A percentile compares a stretch with the other conserved stretches of the same genome.
phyloP scores from a whole-genome alignment of 2,329 filamentous ascomycete species.

The Colletotrichum spaethianum region DNA sequence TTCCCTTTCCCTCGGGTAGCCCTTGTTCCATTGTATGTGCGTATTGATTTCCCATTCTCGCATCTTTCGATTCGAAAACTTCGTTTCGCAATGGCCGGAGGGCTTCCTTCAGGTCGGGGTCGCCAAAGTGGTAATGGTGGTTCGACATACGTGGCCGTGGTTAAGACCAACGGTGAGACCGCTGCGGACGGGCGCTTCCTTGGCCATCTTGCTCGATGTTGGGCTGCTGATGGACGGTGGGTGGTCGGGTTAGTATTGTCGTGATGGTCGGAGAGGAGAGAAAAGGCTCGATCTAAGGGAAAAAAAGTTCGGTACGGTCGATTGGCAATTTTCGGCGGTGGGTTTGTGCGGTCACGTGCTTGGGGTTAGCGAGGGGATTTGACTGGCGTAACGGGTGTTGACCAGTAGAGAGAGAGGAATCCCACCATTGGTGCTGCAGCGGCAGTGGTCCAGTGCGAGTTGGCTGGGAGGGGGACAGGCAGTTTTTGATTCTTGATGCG shows the following conservation, averaged over 20 bases:
- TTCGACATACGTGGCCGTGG: conserved; percentile 74
- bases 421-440: not conserved
- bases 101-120: conserved; percentile 28
- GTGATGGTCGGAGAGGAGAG: conserved; percentile 47
- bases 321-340: conserved; percentile 31
- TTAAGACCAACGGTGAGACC: conserved; percentile 75
- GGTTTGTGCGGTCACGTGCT: conserved; percentile 48
- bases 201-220: conserved; percentile 66
- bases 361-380: conserved; percentile 43
- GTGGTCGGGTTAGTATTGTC: conserved; percentile 46
- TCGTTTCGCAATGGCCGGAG: conserved; percentile 2
- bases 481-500: not conserved
- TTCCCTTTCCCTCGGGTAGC: not conserved
- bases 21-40: not conserved
- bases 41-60: not conserved
- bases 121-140: conserved; percentile 40
- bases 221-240: conserved; percentile 48
- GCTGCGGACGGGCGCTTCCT: conserved; percentile 70
- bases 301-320: conserved; percentile 29
- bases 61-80: not conserved
- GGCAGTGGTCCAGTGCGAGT: not conserved
- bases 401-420: not conserved
- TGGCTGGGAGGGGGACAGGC: not conserved
- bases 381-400: not conserved
- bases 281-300: conserved; percentile 5